Percentiles rank a stretch among this genome's conserved stretches.
These are phyloP conservation scores for Solanum etuberosum DNA, from an alignment of 257 asterid genomes.

Conservation along the genomic window DNA sequence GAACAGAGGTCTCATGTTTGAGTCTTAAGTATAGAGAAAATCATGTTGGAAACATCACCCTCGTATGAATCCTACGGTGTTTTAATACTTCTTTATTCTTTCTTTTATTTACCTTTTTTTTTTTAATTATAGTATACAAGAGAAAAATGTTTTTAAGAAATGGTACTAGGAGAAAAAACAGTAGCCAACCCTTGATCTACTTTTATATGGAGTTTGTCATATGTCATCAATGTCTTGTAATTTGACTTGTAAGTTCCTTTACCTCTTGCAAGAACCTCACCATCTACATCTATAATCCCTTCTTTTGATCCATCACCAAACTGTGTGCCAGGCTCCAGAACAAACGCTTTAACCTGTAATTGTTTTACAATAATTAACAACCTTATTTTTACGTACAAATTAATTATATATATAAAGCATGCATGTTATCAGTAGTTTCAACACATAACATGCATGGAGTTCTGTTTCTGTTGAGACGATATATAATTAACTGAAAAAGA, in stretches of 20 bases:
- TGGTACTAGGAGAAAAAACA: conserved; percentile 44
- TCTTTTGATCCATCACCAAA: conserved; percentile 24
- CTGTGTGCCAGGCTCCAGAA: conserved; percentile 70
- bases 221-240: conserved; percentile 58
- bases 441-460: neutral
- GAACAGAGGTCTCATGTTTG: rapidly evolving
- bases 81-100: neutral
- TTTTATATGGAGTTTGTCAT: conserved; percentile 44
- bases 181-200: conserved; percentile 93
- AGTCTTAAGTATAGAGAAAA: neutral
- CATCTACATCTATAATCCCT: conserved; percentile 36
- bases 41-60: too few species aligned
- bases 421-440: neutral
- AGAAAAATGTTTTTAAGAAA: neutral
- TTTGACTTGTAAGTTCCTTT: conserved; percentile 59
- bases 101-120: neutral
- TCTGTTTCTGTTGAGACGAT: neutral
- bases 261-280: conserved; percentile 73
- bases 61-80: rapidly evolving
- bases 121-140: neutral
- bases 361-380: neutral
- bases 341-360: conserved; percentile 66
- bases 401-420: neutral
- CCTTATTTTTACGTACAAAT: neutral
- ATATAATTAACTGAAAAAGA: neutral